These are phyloP conservation scores for Trypanosoma avium DNA, from an alignment of 208 protist species.

Conservation along the genomic window DNA sequence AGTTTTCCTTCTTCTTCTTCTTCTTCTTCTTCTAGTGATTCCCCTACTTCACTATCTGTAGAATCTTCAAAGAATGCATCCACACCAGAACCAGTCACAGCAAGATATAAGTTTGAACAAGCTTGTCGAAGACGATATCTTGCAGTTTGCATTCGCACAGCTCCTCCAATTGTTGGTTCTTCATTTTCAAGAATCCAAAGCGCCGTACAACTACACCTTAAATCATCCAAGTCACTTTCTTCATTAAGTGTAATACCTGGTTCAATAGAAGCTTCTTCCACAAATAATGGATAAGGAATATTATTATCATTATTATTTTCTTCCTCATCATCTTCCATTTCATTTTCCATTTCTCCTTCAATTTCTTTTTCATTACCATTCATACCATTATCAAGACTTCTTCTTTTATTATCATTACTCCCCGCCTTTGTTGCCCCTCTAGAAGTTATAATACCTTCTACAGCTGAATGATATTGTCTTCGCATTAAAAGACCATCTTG, in stretches of 20 bases:
- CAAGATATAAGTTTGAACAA: slow-evolving; percentile 63
- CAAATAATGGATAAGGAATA: slow-evolving; percentile 59
- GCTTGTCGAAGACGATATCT: slow-evolving; percentile 63
- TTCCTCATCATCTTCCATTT: background rate
- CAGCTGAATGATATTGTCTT: background rate
- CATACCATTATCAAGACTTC: background rate
- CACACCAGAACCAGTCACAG: slow-evolving; percentile 55
- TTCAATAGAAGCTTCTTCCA: background rate
- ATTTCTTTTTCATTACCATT: background rate
- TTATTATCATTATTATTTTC: background rate
- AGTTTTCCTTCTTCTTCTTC: background rate
- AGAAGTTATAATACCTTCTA: slow-evolving; percentile 1
- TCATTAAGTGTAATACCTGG: slow-evolving; percentile 5
- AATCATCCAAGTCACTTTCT: slow-evolving; percentile 28
- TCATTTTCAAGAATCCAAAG: slow-evolving; percentile 75
- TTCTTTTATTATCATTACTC: background rate
- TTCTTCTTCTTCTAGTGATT: slow-evolving; percentile 9
- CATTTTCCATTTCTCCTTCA: background rate
- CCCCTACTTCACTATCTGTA: slow-evolving; percentile 23
- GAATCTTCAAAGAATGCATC: slow-evolving; percentile 45
- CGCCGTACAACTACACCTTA: slow-evolving; percentile 29
- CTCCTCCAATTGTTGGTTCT: slow-evolving; percentile 54
- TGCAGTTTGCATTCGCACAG: slow-evolving; percentile 37
- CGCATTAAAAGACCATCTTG: slow-evolving; percentile 8
- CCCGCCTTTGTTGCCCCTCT: background rate